A percentile compares a stretch with the other conserved stretches of the same genome.
Evolutionary conservation across 2,329 filamentous ascomycete genomes (phyloP).

Genomic region (Balansia obtecta): DNA sequence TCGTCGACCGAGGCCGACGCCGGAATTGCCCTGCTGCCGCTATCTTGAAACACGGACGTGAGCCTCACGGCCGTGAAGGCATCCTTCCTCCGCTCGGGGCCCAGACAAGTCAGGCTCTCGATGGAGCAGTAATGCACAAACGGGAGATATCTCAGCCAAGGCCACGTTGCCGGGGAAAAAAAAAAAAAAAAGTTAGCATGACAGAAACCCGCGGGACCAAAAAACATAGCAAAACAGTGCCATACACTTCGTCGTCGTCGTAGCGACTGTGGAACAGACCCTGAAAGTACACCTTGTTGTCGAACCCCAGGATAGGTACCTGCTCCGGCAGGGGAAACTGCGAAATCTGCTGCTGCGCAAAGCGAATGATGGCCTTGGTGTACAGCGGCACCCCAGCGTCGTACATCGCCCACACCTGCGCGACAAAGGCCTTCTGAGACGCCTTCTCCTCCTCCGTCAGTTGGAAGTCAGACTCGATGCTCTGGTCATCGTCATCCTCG

Average conservation of each 20-base stretch:
- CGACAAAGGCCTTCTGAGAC: not conserved
- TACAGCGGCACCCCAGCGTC: constrained; percentile 3
- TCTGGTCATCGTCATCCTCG: not conserved
- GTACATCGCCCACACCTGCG: constrained; percentile 2
- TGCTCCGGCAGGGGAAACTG: not conserved
- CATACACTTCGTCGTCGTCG: not conserved
- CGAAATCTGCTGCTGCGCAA: constrained; percentile 2
- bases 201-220: too few relatives aligned
- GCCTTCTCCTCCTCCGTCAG: not conserved
- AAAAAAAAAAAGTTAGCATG: not conserved
- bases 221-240: too few relatives aligned
- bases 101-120: not conserved
- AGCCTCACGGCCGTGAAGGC: not conserved
- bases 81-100: not conserved
- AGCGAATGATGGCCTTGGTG: constrained; percentile 2
- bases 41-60: not conserved
- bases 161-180: too few relatives aligned
- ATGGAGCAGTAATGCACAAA: not conserved
- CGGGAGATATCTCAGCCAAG: not conserved
- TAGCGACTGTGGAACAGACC: not conserved
- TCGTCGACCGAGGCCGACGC: not conserved
- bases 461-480: not conserved
- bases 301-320: not conserved
- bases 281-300: not conserved
- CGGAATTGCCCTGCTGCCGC: not conserved